A percentile compares a stretch with the other conserved stretches of the same genome.
Evolutionary conservation across 495 filamentous ascomycete genomes (phyloP).

Genomic region (Penicillium lividum): DNA sequence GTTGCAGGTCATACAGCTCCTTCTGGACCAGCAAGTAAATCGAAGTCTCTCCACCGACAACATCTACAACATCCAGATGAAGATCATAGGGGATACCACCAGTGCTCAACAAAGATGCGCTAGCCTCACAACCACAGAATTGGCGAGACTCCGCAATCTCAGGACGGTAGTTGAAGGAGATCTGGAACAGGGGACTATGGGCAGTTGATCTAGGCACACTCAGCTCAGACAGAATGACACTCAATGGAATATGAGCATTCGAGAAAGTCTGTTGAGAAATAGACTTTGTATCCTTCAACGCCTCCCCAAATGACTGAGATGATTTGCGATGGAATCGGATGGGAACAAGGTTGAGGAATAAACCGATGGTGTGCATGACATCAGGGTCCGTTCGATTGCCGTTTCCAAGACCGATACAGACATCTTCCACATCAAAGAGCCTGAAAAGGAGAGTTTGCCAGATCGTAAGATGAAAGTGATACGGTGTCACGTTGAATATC

Average conservation of each 20-base stretch:
- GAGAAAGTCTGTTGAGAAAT: constrained; percentile 23
- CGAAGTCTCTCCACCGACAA: constrained; percentile 13
- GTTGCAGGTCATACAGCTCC: constrained; percentile 25
- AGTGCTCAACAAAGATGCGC: constrained; percentile 21
- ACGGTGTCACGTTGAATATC: constrained; percentile 31
- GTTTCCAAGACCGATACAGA: constrained; percentile 49
- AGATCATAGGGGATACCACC: constrained; percentile 29
- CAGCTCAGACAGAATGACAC: constrained; percentile 42
- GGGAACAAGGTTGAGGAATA: constrained; percentile 49
- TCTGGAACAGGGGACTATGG: constrained; percentile 42
- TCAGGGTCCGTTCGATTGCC: constrained; percentile 37
- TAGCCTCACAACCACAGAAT: constrained; percentile 22
- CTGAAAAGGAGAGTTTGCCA: constrained; percentile 35
- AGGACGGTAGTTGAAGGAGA: constrained; percentile 41
- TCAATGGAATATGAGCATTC: constrained; percentile 40
- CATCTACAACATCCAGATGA: constrained; percentile 22
- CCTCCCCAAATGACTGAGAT: constrained; percentile 14
- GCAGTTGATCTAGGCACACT: constrained; percentile 32
- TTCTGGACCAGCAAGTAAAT: constrained; percentile 22
- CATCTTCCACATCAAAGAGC: constrained; percentile 28
- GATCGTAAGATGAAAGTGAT: constrained; percentile 47
- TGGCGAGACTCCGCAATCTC: constrained; percentile 11
- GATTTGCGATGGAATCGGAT: constrained; percentile 33
- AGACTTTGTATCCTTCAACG: constrained; percentile 16
- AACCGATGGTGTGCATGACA: constrained; percentile 35